Evolutionary conservation across 306 rosid genomes (phyloP).

Genomic region (Hylodesmum podocarpum): DNA sequence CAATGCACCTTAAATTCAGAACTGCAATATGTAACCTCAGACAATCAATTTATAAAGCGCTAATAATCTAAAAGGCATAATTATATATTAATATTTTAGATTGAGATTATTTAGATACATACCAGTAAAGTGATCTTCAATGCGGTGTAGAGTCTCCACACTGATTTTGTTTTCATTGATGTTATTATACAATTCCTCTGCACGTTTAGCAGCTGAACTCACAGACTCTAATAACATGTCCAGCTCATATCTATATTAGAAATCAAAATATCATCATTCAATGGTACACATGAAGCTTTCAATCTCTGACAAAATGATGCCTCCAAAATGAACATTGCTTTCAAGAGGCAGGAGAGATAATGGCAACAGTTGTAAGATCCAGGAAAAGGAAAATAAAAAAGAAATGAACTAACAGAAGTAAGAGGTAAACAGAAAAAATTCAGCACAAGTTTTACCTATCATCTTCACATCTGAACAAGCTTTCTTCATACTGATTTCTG

Average conservation of each 20-base stretch:
- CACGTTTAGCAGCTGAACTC: constrained; percentile 80
- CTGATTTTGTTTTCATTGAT: constrained; percentile 61
- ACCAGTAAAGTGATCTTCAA: constrained; percentile 94
- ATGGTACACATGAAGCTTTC: constrained; percentile 7
- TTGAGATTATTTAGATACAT: constrained; percentile 31
- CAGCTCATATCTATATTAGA: constrained; percentile 79
- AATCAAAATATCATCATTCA: constrained; percentile 23
- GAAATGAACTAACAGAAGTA: background rate
- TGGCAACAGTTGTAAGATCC: constrained; percentile 1
- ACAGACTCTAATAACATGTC: constrained; percentile 98
- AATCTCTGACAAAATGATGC: constrained; percentile 17
- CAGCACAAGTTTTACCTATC: constrained; percentile 65
- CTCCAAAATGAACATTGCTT: constrained; percentile 17
- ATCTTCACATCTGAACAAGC: constrained; percentile 96
- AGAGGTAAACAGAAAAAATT: background rate
- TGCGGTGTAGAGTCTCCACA: constrained; percentile 52
- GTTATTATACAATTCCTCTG: constrained; percentile 76
- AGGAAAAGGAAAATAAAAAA: background rate
- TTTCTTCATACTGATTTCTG: constrained; percentile 95
- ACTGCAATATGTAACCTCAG: constrained; percentile 48
- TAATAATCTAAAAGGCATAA: constrained; percentile 1
- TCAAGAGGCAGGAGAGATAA: background rate
- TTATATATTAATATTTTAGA: constrained; percentile 9
- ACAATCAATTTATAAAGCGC: constrained; percentile 7
- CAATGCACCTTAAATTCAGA: constrained; percentile 89